Percentiles rank a stretch among this genome's conserved stretches.
Evolutionary conservation across 257 asterid genomes (phyloP).

Genomic region (Solanum clarkiae): DNA sequence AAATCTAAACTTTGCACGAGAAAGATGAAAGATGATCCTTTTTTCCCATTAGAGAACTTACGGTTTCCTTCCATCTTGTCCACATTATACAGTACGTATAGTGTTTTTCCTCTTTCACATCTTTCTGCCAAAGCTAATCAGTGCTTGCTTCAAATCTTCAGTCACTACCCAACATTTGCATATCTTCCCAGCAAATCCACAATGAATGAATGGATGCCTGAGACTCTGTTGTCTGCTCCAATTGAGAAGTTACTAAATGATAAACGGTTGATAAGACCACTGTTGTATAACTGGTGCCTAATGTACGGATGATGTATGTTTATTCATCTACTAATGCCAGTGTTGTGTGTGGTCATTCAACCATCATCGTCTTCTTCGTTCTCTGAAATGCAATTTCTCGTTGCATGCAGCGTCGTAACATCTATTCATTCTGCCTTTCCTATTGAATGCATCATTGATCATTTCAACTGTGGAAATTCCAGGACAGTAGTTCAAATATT

Average conservation of each 20-base stretch:
- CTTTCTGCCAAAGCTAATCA: not conserved
- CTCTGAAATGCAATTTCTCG: not conserved
- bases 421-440: not conserved
- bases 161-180: not conserved
- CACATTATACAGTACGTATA: not conserved
- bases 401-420: not conserved
- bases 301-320: not conserved
- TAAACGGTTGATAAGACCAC: not conserved
- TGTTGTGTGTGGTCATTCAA: not conserved
- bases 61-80: not conserved
- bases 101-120: not conserved
- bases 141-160: not conserved
- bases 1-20: not conserved
- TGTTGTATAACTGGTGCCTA: not conserved
- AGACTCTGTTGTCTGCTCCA: not conserved
- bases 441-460: not conserved
- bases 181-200: not conserved
- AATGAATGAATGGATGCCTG: not conserved
- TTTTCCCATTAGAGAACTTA: not conserved
- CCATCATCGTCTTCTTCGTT: not conserved
- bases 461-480: not conserved
- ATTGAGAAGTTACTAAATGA: not conserved
- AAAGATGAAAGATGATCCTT: not conserved
- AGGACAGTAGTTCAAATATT: not conserved
- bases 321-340: not conserved